A percentile compares a stretch with the other conserved stretches of the same genome.
Conservation (phyloP, 73 alveolate species). For the Durusdinium trenchii region DNA sequence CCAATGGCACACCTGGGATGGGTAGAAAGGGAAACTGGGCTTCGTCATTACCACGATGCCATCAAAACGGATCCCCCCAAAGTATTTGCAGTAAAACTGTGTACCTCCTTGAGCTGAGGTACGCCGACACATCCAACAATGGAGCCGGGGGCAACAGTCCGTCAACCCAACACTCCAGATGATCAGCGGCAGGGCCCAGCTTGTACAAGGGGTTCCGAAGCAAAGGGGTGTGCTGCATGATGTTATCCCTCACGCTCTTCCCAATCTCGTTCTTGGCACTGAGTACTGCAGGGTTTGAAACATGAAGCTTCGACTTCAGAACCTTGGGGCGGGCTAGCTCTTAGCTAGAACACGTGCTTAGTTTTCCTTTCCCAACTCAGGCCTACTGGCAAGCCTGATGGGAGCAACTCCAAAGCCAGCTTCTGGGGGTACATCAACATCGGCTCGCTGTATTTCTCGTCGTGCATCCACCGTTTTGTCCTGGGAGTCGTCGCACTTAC, state of each 20-base stretch:
- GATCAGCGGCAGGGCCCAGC: constrained; percentile 17
- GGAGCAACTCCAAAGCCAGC: neutral
- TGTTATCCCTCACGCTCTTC: neutral
- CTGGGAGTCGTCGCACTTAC: neutral
- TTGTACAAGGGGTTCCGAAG: neutral
- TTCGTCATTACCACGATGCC: neutral
- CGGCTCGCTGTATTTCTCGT: neutral
- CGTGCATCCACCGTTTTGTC: constrained; percentile 64
- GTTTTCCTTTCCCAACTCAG: neutral
- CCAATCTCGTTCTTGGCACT: constrained; percentile 5
- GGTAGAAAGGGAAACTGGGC: neutral
- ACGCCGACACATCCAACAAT: neutral
- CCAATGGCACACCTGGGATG: neutral
- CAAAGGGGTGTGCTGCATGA: neutral
- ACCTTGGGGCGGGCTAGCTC: neutral
- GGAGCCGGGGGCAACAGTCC: neutral
- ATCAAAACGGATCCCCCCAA: neutral
- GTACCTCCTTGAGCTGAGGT: neutral
- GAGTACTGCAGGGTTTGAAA: neutral
- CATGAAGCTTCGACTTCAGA: neutral
- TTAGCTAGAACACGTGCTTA: neutral
- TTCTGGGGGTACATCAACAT: constrained; percentile 1
- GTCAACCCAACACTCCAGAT: constrained; percentile 1
- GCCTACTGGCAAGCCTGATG: constrained; percentile 50
- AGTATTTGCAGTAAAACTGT: neutral